phyloP scores from a whole-genome alignment of 805 yeast species.

The Lipomyces mesembrius region DNA sequence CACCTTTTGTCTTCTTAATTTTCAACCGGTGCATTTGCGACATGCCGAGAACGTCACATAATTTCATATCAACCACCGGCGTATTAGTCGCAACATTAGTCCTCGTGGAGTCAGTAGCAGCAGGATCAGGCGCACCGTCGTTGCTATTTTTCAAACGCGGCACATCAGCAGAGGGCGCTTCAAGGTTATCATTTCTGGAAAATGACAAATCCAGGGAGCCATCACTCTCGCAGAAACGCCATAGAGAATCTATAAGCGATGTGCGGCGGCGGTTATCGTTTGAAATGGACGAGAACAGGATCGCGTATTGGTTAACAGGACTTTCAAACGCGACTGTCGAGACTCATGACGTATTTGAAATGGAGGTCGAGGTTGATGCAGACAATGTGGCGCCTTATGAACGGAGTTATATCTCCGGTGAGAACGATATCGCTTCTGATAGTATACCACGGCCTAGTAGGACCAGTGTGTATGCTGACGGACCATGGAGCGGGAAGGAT shows the following conservation, averaged over 20 bases:
- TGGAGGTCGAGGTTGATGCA: not conserved
- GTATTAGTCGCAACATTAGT: not conserved
- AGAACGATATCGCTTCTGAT: not conserved
- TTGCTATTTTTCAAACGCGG: not conserved
- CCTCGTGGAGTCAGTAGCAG: not conserved
- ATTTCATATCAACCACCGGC: not conserved
- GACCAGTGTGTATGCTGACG: constrained; percentile 9
- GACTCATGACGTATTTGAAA: not conserved
- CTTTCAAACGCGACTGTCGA: not conserved
- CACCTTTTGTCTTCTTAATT: not conserved
- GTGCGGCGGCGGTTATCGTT: not conserved
- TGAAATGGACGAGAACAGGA: constrained; percentile 16
- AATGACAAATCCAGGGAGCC: not conserved
- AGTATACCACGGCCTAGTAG: constrained; percentile 14
- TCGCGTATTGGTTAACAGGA: not conserved
- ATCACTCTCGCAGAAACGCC: not conserved
- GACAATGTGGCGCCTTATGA: not conserved
- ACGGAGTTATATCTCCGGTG: not conserved
- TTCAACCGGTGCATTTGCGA: not conserved
- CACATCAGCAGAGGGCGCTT: not conserved
- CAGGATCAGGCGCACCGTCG: not conserved
- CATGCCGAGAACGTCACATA: not conserved
- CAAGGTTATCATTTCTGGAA: not conserved
- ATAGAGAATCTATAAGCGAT: not conserved
- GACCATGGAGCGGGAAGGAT: not conserved